phyloP scores from a whole-genome alignment of 805 yeast species.

The Ogataea thermomethanolica region DNA sequence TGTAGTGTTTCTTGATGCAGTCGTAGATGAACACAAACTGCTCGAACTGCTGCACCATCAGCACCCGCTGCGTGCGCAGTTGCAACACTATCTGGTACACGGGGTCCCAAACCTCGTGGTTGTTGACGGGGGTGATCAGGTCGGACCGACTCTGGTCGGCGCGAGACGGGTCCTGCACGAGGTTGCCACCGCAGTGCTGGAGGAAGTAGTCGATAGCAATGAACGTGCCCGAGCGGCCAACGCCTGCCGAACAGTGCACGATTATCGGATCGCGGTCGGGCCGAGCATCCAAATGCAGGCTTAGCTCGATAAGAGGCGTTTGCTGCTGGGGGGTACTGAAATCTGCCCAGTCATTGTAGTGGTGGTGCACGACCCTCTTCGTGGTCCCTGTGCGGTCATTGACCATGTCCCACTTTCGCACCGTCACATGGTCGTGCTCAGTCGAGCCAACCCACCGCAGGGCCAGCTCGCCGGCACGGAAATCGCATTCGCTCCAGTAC shows the following conservation, averaged over 20 bases:
- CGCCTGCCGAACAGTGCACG: slow-evolving; percentile 60
- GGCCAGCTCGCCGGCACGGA: slow-evolving; percentile 5
- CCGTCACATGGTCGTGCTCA: slow-evolving; percentile 3
- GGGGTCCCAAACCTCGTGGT: slow-evolving; percentile 34
- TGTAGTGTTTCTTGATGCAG: slow-evolving; percentile 24
- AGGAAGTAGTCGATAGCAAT: slow-evolving; percentile 42
- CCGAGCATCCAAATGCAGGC: slow-evolving; percentile 15
- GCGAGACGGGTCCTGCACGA: slow-evolving; percentile 1
- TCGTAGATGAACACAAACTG: slow-evolving; percentile 51
- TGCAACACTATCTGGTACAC: slow-evolving; percentile 41
- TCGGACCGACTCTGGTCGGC: slow-evolving; percentile 11
- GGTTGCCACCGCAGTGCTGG: slow-evolving; percentile 14
- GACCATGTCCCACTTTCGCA: slow-evolving; percentile 20
- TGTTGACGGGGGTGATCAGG: slow-evolving; percentile 21
- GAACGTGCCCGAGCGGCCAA: slow-evolving; percentile 55
- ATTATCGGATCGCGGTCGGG: slow-evolving; percentile 26
- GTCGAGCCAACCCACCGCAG: slow-evolving; percentile 11
- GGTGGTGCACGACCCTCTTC: slow-evolving; percentile 33
- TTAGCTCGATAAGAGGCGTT: slow-evolving; percentile 30
- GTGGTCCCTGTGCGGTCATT: slow-evolving; percentile 2
- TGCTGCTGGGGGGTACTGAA: slow-evolving; percentile 37
- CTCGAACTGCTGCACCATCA: slow-evolving; percentile 53
- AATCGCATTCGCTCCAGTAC: slow-evolving; percentile 35
- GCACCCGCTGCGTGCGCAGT: slow-evolving; percentile 45
- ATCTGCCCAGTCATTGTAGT: slow-evolving; percentile 45